phyloP scores from a whole-genome alignment of 202 grass and related monocot genomes.

The Setaria viridis region DNA sequence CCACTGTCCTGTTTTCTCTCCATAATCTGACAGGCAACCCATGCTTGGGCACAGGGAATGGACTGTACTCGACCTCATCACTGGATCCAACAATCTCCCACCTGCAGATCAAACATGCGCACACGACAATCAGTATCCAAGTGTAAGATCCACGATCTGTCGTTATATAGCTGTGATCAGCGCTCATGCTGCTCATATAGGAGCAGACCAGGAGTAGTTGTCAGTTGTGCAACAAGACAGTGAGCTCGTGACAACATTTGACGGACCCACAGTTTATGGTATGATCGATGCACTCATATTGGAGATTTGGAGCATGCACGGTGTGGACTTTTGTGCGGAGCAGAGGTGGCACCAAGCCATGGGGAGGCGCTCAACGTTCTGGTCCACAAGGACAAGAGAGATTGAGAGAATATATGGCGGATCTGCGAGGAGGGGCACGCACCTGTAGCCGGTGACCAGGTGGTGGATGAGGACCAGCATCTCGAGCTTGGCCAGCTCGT shows the following conservation, averaged over 20 bases:
- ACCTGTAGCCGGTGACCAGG: constrained; percentile 73
- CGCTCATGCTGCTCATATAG: background rate
- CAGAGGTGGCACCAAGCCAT: constrained; percentile 31
- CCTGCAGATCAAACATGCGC: constrained; percentile 52
- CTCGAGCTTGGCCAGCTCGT: constrained; percentile 76
- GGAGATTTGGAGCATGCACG: constrained; percentile 40
- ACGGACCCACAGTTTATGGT: constrained; percentile 12
- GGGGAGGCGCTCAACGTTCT: background rate
- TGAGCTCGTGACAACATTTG: background rate
- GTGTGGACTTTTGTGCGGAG: constrained; percentile 11
- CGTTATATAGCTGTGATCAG: constrained; percentile 15
- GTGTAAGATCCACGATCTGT: background rate
- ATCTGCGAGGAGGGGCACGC: constrained; percentile 18
- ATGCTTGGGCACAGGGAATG: constrained; percentile 77
- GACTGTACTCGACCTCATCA: constrained; percentile 68
- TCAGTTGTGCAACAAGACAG: constrained; percentile 12
- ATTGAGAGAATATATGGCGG: constrained; percentile 33
- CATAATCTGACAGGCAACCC: constrained; percentile 59
- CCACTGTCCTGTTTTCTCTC: background rate
- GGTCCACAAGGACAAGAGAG: constrained; percentile 24
- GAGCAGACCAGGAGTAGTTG: background rate
- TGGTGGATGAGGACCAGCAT: constrained; percentile 79
- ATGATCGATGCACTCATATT: constrained; percentile 9
- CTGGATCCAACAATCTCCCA: constrained; percentile 59
- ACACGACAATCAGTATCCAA: constrained; percentile 6